Conservation (phyloP, 139 green algal species). For the Chlorella vulgaris region DNA sequence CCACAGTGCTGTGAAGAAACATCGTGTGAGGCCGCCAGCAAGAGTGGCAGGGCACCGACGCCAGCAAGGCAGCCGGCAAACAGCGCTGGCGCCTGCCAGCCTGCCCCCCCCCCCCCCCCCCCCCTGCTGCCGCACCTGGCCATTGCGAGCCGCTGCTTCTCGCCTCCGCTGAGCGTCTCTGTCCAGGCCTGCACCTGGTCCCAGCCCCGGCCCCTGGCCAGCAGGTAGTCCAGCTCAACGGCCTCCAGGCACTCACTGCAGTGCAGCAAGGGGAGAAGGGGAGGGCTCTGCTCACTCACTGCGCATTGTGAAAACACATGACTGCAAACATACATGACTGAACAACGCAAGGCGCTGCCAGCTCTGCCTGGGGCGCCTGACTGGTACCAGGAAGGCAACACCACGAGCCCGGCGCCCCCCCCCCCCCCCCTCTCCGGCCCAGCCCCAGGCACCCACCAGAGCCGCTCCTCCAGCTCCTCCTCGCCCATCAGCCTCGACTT, state of each 20-base stretch:
- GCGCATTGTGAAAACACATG: no score
- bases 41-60: no score
- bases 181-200: constrained; percentile 72
- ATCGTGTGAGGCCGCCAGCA: no score
- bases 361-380: neutral
- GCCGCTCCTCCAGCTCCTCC: constrained; percentile 56
- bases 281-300: neutral
- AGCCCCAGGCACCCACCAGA: no score
- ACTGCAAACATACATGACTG: no score
- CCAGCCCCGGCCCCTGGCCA: constrained; percentile 61
- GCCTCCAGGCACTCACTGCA: constrained; percentile 64
- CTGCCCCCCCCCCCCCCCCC: no score
- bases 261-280: neutral
- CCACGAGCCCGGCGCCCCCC: no score
- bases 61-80: no score
- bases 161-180: constrained; percentile 85
- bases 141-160: constrained; percentile 94
- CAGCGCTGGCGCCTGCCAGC: no score
- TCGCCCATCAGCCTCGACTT: constrained; percentile 5
- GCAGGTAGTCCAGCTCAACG: constrained; percentile 90
- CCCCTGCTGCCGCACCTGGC: no score
- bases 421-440: no score
- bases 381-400: neutral
- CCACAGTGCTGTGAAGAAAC: no score
- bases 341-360: neutral